A percentile compares a stretch with the other conserved stretches of the same genome.
Evolutionary conservation across 2,329 filamentous ascomycete species (phyloP).

Genomic region (Tricladium varicosporioides): DNA sequence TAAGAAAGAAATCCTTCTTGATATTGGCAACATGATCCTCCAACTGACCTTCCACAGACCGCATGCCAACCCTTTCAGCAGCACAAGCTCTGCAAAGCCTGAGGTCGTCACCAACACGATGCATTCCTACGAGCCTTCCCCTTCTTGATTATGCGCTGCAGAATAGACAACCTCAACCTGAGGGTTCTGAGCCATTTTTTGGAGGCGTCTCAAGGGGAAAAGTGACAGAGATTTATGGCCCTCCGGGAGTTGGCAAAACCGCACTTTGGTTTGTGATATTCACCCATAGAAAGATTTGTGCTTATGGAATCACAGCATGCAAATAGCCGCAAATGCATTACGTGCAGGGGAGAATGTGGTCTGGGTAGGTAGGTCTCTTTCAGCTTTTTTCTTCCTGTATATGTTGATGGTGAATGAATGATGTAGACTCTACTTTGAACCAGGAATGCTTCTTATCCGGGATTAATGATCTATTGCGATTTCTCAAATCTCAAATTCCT

Average conservation of each 20-base stretch:
- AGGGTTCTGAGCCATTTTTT: slow-evolving; percentile 20
- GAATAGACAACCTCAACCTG: slow-evolving; percentile 22
- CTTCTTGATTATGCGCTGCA: slow-evolving; percentile 51
- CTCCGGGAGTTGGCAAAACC: slow-evolving; percentile 83
- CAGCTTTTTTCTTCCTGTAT: neutral
- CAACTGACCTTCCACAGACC: slow-evolving; percentile 49
- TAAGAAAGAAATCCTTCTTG: slow-evolving; percentile 18
- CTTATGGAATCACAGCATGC: slow-evolving; percentile 55
- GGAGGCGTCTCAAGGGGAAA: slow-evolving; percentile 72
- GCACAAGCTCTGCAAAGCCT: slow-evolving; percentile 67
- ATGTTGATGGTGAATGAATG: no score
- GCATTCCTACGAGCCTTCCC: slow-evolving; percentile 55
- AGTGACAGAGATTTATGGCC: slow-evolving; percentile 84
- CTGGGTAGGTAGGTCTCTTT: slow-evolving; percentile 67
- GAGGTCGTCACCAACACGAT: slow-evolving; percentile 47
- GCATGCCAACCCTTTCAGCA: slow-evolving; percentile 74
- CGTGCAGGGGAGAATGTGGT: slow-evolving; percentile 61
- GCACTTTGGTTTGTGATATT: slow-evolving; percentile 52
- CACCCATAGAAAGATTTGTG: neutral
- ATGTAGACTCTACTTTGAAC: no score
- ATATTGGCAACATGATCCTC: slow-evolving; percentile 7
- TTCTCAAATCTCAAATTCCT: no score
- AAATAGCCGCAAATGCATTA: slow-evolving; percentile 64
- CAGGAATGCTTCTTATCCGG: no score
- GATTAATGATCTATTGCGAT: no score